These are phyloP conservation scores for Nymphaea colorata DNA, from an alignment of 164 flowering plant genomes.

Conservation along the genomic window DNA sequence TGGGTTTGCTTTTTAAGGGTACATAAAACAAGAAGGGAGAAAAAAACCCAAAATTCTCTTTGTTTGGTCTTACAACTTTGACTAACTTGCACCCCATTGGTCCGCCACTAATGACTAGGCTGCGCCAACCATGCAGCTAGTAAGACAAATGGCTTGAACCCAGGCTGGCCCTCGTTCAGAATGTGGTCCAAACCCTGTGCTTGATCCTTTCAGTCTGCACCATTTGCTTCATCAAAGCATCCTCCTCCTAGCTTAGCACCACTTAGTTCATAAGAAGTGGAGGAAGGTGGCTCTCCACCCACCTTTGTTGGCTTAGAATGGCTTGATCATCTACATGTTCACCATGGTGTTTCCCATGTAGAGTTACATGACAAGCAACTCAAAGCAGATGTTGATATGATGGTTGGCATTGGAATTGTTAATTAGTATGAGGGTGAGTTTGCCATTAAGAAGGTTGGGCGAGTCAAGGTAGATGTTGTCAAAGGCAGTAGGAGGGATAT, in stretches of 20 bases:
- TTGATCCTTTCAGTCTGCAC: slow-evolving; percentile 37
- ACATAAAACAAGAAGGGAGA: too few relatives aligned
- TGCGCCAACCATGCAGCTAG: slow-evolving; percentile 60
- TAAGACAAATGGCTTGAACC: slow-evolving; percentile 51
- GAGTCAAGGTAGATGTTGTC: slow-evolving; percentile 63
- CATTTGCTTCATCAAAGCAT: slow-evolving; percentile 42
- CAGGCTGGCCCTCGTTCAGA: slow-evolving; percentile 39
- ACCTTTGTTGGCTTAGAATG: slow-evolving; percentile 39
- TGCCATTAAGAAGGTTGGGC: slow-evolving; percentile 51
- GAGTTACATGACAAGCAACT: slow-evolving; percentile 39
- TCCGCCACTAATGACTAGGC: slow-evolving; percentile 70
- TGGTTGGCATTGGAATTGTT: slow-evolving; percentile 73
- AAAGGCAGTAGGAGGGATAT: slow-evolving; percentile 43
- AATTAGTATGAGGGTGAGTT: slow-evolving; percentile 48
- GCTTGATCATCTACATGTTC: slow-evolving; percentile 36
- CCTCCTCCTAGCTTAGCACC: slow-evolving; percentile 38
- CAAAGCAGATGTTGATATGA: slow-evolving; percentile 41
- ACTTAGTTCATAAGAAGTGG: slow-evolving; percentile 62
- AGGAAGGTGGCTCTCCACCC: slow-evolving; percentile 33
- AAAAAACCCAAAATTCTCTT: too few relatives aligned
- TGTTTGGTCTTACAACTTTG: slow-evolving; percentile 52
- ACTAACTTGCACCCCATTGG: slow-evolving; percentile 47
- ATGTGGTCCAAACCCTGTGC: slow-evolving; percentile 47
- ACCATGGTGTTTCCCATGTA: slow-evolving; percentile 45
- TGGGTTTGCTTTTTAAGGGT: too few relatives aligned